Evolutionary conservation across 2,329 filamentous ascomycete genomes (phyloP).

Genomic region (Scytalidium sp.): DNA sequence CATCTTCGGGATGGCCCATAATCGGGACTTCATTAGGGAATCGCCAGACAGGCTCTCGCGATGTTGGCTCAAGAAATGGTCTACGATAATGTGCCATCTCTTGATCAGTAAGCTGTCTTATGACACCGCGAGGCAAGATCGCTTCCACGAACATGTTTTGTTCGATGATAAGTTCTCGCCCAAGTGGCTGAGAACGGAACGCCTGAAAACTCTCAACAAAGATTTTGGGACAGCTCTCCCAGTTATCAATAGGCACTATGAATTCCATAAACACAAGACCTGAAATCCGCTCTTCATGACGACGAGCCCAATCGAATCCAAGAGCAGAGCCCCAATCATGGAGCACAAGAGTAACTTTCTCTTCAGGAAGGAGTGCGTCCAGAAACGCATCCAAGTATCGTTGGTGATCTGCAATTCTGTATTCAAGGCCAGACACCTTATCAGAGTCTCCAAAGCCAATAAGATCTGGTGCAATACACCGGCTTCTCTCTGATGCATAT

Average conservation of each 20-base stretch:
- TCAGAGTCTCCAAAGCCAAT: not conserved
- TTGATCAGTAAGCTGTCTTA: not conserved
- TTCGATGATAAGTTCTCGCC: not conserved
- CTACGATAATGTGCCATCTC: conserved; percentile 1
- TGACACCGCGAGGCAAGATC: conserved; percentile 1
- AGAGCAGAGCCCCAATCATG: conserved; percentile 1
- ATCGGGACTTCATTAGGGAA: not conserved
- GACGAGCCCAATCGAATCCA: conserved; percentile 4
- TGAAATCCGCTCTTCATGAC: not conserved
- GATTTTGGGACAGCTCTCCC: not conserved
- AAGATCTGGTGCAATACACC: conserved; percentile 1
- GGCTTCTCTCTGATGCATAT: not conserved
- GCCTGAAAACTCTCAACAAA: not conserved
- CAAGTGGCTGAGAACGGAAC: not conserved
- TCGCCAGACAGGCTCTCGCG: conserved; percentile 1
- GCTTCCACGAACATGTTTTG: conserved; percentile 1
- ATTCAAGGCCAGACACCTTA: not conserved
- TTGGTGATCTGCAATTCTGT: not conserved
- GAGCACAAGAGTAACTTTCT: not conserved
- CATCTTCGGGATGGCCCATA: not conserved
- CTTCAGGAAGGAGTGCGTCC: not conserved
- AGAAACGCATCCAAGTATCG: not conserved
- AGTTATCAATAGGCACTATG: not conserved
- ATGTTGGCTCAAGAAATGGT: not conserved
- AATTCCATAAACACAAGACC: conserved; percentile 3